Conservation (phyloP, 2,329 filamentous ascomycete species). For the Coleophoma eucalyptorum region DNA sequence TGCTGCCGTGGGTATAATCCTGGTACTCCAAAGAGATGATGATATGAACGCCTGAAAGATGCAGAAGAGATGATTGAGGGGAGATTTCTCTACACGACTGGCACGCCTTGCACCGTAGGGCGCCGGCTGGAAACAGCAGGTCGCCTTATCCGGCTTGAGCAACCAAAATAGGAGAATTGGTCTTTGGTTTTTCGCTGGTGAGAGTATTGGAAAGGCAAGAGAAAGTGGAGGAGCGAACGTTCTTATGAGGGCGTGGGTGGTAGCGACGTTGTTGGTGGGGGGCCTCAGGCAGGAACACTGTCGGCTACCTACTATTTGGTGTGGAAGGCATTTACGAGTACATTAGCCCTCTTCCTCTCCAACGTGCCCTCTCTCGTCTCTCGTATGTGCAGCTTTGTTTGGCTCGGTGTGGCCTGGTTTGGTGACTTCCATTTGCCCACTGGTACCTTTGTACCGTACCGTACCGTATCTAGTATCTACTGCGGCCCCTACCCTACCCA, state of each 20-base stretch:
- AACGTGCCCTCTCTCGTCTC: too few relatives aligned
- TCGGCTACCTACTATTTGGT: too few relatives aligned
- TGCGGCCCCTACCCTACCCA: too few relatives aligned
- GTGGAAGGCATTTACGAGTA: too few relatives aligned
- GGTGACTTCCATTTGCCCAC: too few relatives aligned
- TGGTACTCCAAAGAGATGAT: constrained; percentile 19
- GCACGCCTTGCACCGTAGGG: constrained; percentile 28
- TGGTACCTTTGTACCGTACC: too few relatives aligned
- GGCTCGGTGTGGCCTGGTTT: too few relatives aligned
- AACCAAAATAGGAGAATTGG: constrained; percentile 23
- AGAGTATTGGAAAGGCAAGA: neutral
- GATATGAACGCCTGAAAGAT: constrained; percentile 25
- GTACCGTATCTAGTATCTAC: too few relatives aligned
- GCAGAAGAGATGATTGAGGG: constrained; percentile 14
- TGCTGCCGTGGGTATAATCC: constrained; percentile 22
- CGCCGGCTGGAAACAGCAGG: constrained; percentile 27
- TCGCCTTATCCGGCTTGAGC: constrained; percentile 25
- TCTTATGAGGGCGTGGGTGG: constrained; percentile 21
- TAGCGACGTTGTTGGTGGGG: constrained; percentile 2
- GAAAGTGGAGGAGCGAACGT: constrained; percentile 12
- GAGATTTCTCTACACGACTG: constrained; percentile 11
- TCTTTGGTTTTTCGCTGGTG: constrained; percentile 13
- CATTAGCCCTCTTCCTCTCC: too few relatives aligned
- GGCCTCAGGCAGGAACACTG: neutral
- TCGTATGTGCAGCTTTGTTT: too few relatives aligned